A percentile compares a stretch with the other conserved stretches of the same genome.
phyloP scores from a whole-genome alignment of 2,329 filamentous ascomycete genomes.

The Colletotrichum abscissum region DNA sequence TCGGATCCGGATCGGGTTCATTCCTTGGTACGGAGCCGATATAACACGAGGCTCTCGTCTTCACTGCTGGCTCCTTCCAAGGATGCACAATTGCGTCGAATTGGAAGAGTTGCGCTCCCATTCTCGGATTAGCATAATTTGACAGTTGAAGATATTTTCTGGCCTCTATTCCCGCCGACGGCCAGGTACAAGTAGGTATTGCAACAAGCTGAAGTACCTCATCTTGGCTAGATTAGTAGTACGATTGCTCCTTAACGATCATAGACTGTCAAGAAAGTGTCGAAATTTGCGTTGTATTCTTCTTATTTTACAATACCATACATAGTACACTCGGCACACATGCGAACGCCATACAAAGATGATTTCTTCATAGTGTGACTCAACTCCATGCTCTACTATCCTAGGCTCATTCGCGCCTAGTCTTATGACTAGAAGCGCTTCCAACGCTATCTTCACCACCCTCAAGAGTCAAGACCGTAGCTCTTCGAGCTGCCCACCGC shows the following conservation, averaged over 20 bases:
- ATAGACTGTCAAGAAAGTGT: background rate
- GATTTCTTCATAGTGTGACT: background rate
- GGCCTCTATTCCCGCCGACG: background rate
- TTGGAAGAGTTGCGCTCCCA: too few relatives aligned
- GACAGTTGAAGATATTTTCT: background rate
- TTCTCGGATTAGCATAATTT: background rate
- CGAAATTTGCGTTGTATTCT: conserved; percentile 16
- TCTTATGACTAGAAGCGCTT: background rate
- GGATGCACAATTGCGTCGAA: too few relatives aligned
- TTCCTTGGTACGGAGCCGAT: background rate
- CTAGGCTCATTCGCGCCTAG: background rate
- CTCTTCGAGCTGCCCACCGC: conserved; percentile 48
- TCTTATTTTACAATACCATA: conserved; percentile 34
- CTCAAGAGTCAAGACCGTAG: conserved; percentile 49
- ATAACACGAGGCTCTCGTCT: too few relatives aligned
- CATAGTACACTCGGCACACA: conserved; percentile 23
- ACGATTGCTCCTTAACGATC: background rate
- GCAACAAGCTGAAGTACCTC: background rate
- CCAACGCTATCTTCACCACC: conserved; percentile 3
- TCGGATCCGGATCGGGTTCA: background rate
- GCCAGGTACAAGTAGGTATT: background rate
- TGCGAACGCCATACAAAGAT: conserved; percentile 9
- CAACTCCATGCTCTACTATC: background rate
- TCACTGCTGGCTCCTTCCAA: too few relatives aligned
- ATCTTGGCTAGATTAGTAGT: background rate